A percentile compares a stretch with the other conserved stretches of the same genome.
Evolutionary conservation across 768 basidiomycete genomes (phyloP).

Genomic region (Polyporus arcularius): DNA sequence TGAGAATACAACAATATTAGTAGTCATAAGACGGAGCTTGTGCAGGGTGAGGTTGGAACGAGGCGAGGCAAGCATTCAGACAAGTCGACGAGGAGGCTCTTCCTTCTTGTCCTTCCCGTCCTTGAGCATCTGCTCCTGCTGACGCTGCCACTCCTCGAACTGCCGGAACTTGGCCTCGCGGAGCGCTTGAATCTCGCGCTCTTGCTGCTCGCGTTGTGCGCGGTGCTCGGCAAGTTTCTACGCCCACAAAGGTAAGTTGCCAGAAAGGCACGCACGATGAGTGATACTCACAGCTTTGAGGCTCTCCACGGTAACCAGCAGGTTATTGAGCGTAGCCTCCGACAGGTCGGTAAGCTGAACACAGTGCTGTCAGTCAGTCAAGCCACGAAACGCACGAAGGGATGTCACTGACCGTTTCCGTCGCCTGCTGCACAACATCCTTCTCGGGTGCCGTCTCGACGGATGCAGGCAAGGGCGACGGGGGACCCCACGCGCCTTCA

Average conservation of each 20-base stretch:
- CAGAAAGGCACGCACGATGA: background rate
- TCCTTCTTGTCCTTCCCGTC: slow-evolving; percentile 2
- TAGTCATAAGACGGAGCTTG: too few species aligned
- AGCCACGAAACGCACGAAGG: background rate
- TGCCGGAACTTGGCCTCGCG: slow-evolving; percentile 50
- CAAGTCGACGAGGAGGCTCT: slow-evolving; percentile 16
- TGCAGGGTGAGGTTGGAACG: too few species aligned
- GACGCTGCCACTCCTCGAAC: slow-evolving; percentile 42
- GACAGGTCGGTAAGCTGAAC: slow-evolving; percentile 62
- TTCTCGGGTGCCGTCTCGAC: slow-evolving; percentile 32
- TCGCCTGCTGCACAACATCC: slow-evolving; percentile 28
- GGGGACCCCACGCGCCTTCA: slow-evolving; percentile 17
- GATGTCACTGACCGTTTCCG: slow-evolving; percentile 27
- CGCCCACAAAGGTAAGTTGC: background rate
- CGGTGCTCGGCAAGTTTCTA: slow-evolving; percentile 37
- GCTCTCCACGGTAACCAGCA: slow-evolving; percentile 55
- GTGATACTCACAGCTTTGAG: slow-evolving; percentile 56
- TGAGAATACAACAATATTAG: too few species aligned
- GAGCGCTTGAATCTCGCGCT: slow-evolving; percentile 41
- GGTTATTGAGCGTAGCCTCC: slow-evolving; percentile 64
- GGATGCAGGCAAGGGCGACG: slow-evolving; percentile 6
- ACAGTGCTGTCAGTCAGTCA: background rate
- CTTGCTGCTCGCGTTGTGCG: slow-evolving; percentile 28
- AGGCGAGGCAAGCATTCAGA: background rate
- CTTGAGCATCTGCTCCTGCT: slow-evolving; percentile 29